Evolutionary conservation across 2,329 filamentous ascomycete genomes (phyloP), one percentile per base, ranked within the genome.

Genomic region (Cladosporium phlei): DNA sequence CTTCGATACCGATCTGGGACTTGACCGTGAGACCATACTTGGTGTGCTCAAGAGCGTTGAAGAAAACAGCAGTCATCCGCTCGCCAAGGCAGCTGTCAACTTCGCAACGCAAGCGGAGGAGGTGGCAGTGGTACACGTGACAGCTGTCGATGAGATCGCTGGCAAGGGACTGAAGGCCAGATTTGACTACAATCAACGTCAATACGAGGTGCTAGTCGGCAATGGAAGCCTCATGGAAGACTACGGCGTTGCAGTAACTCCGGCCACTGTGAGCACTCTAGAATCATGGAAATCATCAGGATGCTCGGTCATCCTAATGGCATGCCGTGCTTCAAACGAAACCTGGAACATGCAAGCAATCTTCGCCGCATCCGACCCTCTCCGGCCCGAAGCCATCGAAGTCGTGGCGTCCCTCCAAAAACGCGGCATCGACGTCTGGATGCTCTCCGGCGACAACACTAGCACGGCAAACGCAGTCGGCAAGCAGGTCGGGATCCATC

Each of bases 401-500:
- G 49, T 56, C 14, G 47, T 66, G 69, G 1, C 60, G 70, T 6
- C 80, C 3, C 27, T 48, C 0, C 76, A 79, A 33, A 66, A 75
- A 4, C 77, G 78, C 12, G 81, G 84, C 16, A 82, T 86, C 37
- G 78, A 82, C 24, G 85, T 95, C 3, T 95, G 85, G 81, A 94
- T 96, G 88, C 82, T 95, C 28, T 94, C 88, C 0, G 90, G 90
- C 22, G 90, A 96, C 70, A 95, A 95, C 60, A 70, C 74, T n/a
- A 82, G 73, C n/a, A 96, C 90, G 0, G 90, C 90, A 2, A 73
- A 77, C 16, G 88, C 88, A 0, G 87, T 96, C 2, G 90, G 86
- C 1, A 69, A 74, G 2, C 79, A 80, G 58, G 74, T 95, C 14
- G 87, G 87, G 17, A 95, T 96, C 53, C 76, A 80, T 0, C 59